Evolutionary conservation across 768 basidiomycete genomes (phyloP).

Genomic region (Mycena galericulata): DNA sequence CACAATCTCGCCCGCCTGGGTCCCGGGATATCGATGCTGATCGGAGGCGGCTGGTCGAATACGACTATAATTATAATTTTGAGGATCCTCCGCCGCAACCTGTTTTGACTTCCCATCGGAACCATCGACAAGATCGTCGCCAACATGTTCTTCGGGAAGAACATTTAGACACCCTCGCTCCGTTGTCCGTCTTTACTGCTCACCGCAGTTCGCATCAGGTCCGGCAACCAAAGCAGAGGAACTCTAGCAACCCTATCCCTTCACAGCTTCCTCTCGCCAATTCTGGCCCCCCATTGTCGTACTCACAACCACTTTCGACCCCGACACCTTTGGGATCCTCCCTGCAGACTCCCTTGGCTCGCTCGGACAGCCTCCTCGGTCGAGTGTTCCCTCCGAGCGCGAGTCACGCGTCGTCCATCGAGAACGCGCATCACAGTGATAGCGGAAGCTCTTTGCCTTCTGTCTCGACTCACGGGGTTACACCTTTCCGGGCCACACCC

Average conservation of each 20-base stretch:
- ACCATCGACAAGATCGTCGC: constrained; percentile 24
- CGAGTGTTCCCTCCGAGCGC: constrained; percentile 43
- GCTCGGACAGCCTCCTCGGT: constrained; percentile 42
- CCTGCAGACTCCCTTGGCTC: constrained; percentile 3
- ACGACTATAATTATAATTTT: constrained; percentile 46
- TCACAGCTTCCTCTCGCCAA: not conserved
- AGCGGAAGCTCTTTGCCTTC: constrained; percentile 37
- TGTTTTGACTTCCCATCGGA: constrained; percentile 37
- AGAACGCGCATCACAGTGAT: constrained; percentile 34
- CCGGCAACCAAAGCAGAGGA: constrained; percentile 19
- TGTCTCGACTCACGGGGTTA: constrained; percentile 28
- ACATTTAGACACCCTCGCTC: constrained; percentile 34
- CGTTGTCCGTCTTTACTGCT: constrained; percentile 31
- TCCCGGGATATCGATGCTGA: constrained; percentile 34
- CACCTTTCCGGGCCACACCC: constrained; percentile 29
- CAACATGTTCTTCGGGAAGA: constrained; percentile 13
- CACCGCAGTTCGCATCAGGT: constrained; percentile 33
- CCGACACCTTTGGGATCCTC: not conserved
- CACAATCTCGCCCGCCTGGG: constrained; percentile 16
- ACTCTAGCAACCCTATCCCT: constrained; percentile 7
- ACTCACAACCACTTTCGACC: not conserved
- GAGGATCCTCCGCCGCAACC: constrained; percentile 56
- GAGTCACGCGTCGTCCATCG: constrained; percentile 30
- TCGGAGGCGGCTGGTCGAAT: constrained; percentile 33
- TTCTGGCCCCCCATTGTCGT: not conserved